Conservation (phyloP, 2,329 filamentous ascomycete genomes). For the Talaromyces piceae region DNA sequence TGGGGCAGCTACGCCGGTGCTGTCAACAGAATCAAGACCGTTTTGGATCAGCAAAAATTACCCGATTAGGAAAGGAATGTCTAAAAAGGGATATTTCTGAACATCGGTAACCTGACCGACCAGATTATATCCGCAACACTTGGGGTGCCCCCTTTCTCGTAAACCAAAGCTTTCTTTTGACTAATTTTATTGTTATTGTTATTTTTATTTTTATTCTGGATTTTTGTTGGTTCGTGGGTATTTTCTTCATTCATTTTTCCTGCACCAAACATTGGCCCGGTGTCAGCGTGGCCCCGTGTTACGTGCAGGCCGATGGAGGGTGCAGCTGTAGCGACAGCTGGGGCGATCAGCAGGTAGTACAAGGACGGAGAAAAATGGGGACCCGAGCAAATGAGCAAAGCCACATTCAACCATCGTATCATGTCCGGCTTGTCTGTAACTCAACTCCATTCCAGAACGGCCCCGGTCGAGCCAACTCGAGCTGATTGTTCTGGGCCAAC, state of each 20-base stretch:
- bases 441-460: not conserved
- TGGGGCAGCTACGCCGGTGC: not conserved
- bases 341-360: not conserved
- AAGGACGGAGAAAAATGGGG: not conserved
- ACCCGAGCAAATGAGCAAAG: not conserved
- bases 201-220: not conserved
- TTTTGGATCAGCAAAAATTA: not conserved
- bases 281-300: not conserved
- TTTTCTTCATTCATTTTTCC: not conserved
- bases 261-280: not conserved
- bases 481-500: not conserved
- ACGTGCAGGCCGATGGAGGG: not conserved
- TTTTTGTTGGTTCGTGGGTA: not conserved
- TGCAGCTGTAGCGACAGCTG: not conserved
- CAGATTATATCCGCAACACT: not conserved
- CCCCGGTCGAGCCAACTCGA: not conserved
- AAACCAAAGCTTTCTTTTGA: too few species aligned
- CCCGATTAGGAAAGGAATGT: not conserved
- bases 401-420: not conserved
- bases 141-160: too few species aligned
- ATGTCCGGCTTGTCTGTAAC: too few species aligned
- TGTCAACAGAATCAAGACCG: not conserved
- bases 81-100: not conserved
- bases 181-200: not conserved
- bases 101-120: not conserved